Base-by-base conservation (phyloP, 768 basidiomycete species). In the Fibroporia radiculosa region DNA sequence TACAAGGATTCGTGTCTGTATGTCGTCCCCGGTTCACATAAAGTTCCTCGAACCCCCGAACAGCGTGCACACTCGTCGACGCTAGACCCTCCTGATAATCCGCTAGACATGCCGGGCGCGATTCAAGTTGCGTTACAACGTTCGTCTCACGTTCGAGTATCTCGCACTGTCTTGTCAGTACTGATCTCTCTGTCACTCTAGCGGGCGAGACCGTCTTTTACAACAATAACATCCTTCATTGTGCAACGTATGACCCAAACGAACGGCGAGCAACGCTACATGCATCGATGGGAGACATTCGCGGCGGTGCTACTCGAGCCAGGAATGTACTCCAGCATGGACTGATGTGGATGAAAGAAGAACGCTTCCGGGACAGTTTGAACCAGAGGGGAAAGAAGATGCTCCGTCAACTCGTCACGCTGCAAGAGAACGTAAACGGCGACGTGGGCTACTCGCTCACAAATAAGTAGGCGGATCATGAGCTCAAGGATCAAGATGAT, bases 141-240 rank as follows among this genome's bases (percentile, higher is more conserved):
- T 79, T 56, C 48, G 74, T 61, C 3, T 27, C 23, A 8, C 35
- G n/a, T n/a, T n/a, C n/a, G n/a, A n/a, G n/a, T n/a, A n/a, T n/a
- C n/a, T n/a, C n/a, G 14, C 37, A 8, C 8, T 23, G 8, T 19
- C 7, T n/a, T 18, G 6, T 16, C 28, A 50, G 23, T 23, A 33
- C 23, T 11, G 24, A 28, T 8, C 23, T 42, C 10, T 7, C 34
- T 35, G 25, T 11, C 4, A 14, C 22, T 23, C 4, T 44, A 82
- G 84, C 78, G 0, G 84, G 85, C 0, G 80, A 89, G 47, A 82
- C 81, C 0, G 82, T 84, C 19, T 88, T 89, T 60, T 88, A 89
- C 60, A 84, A 85, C 56, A 78, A 73, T 51, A 88, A 89, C 57
- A 80, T 88, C 46, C 66, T 89, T 8, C 86, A 89, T 53, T 83